Conservation (phyloP, 2,329 filamentous ascomycete genomes). For the Magnaporthiopsis rhizophila region DNA sequence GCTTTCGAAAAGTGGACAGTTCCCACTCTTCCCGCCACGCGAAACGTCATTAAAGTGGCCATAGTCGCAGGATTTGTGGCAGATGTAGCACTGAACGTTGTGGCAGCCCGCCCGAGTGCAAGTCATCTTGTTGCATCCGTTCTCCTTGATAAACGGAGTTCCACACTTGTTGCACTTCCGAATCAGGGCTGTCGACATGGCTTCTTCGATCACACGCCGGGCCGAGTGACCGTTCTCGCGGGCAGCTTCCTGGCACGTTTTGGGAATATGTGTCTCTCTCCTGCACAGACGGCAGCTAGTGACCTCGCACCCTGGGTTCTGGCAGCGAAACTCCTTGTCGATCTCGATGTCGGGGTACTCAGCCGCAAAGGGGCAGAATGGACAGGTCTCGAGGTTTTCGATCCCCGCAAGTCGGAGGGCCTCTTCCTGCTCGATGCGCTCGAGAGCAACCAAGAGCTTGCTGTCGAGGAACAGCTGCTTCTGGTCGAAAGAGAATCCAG, state of each 20-base stretch:
- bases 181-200: slow-evolving; percentile 73
- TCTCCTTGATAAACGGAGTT: slow-evolving; percentile 71
- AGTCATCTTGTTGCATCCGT: slow-evolving; percentile 77
- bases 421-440: slow-evolving; percentile 63
- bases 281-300: slow-evolving; percentile 63
- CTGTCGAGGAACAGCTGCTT: slow-evolving; percentile 49
- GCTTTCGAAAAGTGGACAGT: slow-evolving; percentile 63
- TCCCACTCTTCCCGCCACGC: slow-evolving; percentile 39
- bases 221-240: slow-evolving; percentile 50
- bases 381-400: slow-evolving; percentile 66
- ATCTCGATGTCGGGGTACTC: slow-evolving; percentile 60
- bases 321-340: slow-evolving; percentile 67
- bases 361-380: slow-evolving; percentile 74
- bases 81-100: slow-evolving; percentile 61
- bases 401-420: slow-evolving; percentile 62
- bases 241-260: slow-evolving; percentile 60
- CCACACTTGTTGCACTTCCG: slow-evolving; percentile 62
- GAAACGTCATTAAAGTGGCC: slow-evolving; percentile 56
- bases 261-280: slow-evolving; percentile 61
- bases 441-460: slow-evolving; percentile 53
- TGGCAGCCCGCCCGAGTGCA: slow-evolving; percentile 50
- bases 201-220: slow-evolving; percentile 69
- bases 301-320: slow-evolving; percentile 54
- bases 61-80: slow-evolving; percentile 59
- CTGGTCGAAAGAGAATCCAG: slow-evolving; percentile 49